Evolutionary conservation across 805 yeast genomes (phyloP).

Genomic region (Phaffomyces opuntiae): DNA sequence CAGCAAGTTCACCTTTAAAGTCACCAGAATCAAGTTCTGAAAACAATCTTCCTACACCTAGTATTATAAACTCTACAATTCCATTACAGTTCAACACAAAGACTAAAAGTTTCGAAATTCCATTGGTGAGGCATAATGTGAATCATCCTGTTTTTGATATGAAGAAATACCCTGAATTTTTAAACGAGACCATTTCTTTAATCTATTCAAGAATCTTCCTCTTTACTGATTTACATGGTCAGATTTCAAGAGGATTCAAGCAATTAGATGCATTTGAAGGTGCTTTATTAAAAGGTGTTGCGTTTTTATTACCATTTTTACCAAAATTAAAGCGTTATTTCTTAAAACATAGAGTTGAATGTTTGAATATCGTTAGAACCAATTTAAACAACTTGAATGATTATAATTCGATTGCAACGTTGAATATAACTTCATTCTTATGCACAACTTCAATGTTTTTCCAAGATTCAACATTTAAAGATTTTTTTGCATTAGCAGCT

Average conservation of each 20-base stretch:
- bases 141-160: conserved; percentile 9
- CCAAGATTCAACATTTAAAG: conserved; percentile 5
- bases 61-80: not conserved
- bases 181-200: conserved; percentile 14
- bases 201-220: conserved; percentile 12
- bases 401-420: conserved; percentile 9
- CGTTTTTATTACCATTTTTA: conserved; percentile 4
- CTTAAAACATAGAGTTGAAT: conserved; percentile 11
- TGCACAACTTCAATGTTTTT: conserved; percentile 9
- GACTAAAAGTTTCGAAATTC: not conserved
- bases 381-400: conserved; percentile 11
- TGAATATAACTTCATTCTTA: conserved; percentile 6
- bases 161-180: conserved; percentile 7
- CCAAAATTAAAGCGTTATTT: conserved; percentile 7
- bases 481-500: conserved; percentile 12
- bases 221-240: conserved; percentile 3
- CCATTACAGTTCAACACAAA: not conserved
- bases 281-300: conserved; percentile 11
- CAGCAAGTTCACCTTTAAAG: not conserved
- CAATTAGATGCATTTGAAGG: conserved; percentile 8
- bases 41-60: not conserved
- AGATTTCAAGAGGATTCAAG: not conserved
- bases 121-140: conserved; percentile 10
- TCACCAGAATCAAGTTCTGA: not conserved
- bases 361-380: conserved; percentile 7